Base-by-base conservation (phyloP, 176 grass and related monocot species). In the Zoysia pacifica region DNA sequence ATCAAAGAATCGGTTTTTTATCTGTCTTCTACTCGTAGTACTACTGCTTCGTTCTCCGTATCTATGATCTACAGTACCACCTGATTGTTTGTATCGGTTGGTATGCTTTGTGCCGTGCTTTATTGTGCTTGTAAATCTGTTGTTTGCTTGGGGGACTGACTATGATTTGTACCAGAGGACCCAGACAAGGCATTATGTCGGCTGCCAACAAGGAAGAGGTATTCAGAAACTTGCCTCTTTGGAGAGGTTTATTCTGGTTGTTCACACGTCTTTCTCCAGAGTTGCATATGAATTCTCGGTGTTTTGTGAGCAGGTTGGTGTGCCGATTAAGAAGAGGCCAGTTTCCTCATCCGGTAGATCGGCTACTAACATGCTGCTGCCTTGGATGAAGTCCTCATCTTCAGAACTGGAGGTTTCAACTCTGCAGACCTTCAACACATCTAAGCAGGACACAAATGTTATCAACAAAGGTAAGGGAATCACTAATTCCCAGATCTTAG, bases 311-410 rank as follows among this genome's bases (percentile, higher is more conserved):
- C 86, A 88, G 86, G 76, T 48, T 36, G 82, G 82, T 62, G 82
- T 89, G 79, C 87, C 87, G 38, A 89, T 89, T 68, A 89, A 89
- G 72, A 89, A 89, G 76, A 85, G 87, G 73, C 87, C 82, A 1
- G 65, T 89, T 85, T 59, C 58, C 8, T 14, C 45, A 18, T 72
- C 77, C 3, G 87, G 72, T 40, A 74, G 28, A 71, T 68, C 70
- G 7, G 63, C 62, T 80, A 28, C 69, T 69, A 54, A 65, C 63
- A 55, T 58, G 13, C 11, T 28, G 28, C 28, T 36, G 11, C 49
- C 50, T 14, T 85, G 48, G 11, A 72, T 61, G 67, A 75, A 48
- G 47, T 70, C 77, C 1, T 20, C 59, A 12, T 72, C 78, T 85
- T 54, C 45, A 45, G 16, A 28, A 1, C 48, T 8, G 36, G 39